Evolutionary conservation across 2,329 filamentous ascomycete species (phyloP), one percentile per base, ranked within the genome.

Genomic region (Curvularia spicifera): DNA sequence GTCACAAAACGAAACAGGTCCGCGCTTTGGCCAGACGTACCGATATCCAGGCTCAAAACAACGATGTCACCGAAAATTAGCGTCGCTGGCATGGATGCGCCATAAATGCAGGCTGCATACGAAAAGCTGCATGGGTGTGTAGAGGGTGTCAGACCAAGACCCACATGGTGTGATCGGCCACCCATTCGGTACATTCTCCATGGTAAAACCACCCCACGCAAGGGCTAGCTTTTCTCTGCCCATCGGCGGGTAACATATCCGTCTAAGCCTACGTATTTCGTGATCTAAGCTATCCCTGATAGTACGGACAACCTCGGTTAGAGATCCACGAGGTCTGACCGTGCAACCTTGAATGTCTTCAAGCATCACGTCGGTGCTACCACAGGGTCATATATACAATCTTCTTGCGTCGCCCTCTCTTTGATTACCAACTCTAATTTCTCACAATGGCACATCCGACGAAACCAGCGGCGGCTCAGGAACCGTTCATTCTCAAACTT

Each of bases 401-500:
- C 24, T 50, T 53, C 22, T 47, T 20, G 31, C 13, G 15, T 42
- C 40, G 35, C n/a, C 24, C 4, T 12, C 31, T 28, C 29, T 55
- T 53, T 29, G 24, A 28, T 46, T 33, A 22, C 15, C 31, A 61
- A 37, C 53, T 40, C 13, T 50, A 33, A 28, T 52, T 40, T n/a
- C 24, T 33, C 18, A 56, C 24, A 39, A 74, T 72, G 70, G 61
- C 67, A 37, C 59, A 68, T 53, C 56, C 66, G 51, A 28, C 57
- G 7, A 66, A 66, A 51, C 10, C 61, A 24, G 56, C 48, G 26
- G 51, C 59, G n/a, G 39, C 53, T 7, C 31, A 61, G 20, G 68
- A 68, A 15, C 63, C 71, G 7, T 63, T 75, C 22, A 54, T 74
- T 47, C 53, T 77, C 43, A 77, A 75, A 56, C 64, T 77, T 44